These are phyloP conservation scores for Begonia peltatifolia DNA, from an alignment of 306 rosid genomes.

Conservation along the genomic window DNA sequence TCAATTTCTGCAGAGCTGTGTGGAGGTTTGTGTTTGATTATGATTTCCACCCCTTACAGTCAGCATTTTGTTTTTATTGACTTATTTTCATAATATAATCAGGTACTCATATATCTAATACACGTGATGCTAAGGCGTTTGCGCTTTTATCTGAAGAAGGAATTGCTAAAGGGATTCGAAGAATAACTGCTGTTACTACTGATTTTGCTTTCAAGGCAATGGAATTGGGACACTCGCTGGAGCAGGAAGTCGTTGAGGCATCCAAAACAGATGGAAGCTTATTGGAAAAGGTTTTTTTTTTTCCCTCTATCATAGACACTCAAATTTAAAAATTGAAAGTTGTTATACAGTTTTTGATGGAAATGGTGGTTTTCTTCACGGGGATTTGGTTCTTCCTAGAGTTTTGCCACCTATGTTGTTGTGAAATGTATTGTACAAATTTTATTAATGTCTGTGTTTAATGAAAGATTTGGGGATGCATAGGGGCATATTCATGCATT, in stretches of 20 bases:
- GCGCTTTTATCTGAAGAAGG: conserved; percentile 96
- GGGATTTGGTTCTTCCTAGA: too few relatives aligned
- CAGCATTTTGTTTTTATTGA: conserved; percentile 8
- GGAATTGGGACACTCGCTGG: conserved; percentile 51
- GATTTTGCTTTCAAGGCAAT: conserved; percentile 50
- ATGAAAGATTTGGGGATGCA: too few relatives aligned
- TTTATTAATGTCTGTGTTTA: too few relatives aligned
- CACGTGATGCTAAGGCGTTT: conserved; percentile 86
- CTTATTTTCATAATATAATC: conserved; percentile 16
- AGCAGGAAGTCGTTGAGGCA: conserved; percentile 62
- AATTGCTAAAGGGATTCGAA: conserved; percentile 86
- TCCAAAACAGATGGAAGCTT: conserved; percentile 47
- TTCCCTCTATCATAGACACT: not conserved
- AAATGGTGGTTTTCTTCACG: too few relatives aligned
- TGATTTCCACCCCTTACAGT: conserved; percentile 7
- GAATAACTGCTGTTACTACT: conserved; percentile 94
- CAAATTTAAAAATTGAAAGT: too few relatives aligned
- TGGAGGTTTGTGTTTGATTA: conserved; percentile 43
- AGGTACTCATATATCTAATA: conserved; percentile 92
- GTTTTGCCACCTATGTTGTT: too few relatives aligned
- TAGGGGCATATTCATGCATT: too few relatives aligned
- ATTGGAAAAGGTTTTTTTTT: conserved; percentile 66
- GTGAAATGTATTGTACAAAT: too few relatives aligned
- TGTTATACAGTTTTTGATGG: too few relatives aligned
- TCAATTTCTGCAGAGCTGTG: conserved; percentile 81